Percentiles rank a stretch among this genome's conserved stretches.
Conservation (phyloP, 2,329 filamentous ascomycete genomes). For the Colletotrichum paranaense region DNA sequence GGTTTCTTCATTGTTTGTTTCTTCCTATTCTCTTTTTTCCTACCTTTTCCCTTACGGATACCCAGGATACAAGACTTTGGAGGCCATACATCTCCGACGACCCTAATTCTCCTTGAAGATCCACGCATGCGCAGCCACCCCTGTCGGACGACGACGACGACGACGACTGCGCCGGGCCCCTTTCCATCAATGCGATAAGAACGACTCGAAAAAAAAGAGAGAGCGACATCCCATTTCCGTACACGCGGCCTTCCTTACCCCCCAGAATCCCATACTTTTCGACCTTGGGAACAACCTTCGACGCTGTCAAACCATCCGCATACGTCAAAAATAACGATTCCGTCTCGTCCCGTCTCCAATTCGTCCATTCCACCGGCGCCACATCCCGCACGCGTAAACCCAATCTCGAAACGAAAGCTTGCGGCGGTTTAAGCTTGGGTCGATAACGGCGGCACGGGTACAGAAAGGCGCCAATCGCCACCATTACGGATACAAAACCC, state of each 20-base stretch:
- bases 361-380: background rate
- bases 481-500: background rate
- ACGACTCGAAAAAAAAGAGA: background rate
- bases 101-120: background rate
- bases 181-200: background rate
- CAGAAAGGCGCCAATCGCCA: background rate
- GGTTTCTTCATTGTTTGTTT: background rate
- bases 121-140: background rate
- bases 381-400: background rate
- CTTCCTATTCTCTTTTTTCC: background rate
- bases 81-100: background rate
- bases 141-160: background rate
- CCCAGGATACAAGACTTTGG: background rate
- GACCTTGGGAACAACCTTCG: background rate
- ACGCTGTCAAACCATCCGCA: background rate
- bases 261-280: background rate
- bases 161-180: background rate
- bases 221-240: background rate
- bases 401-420: conserved; percentile 3
- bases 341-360: background rate
- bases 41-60: background rate
- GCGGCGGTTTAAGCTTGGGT: background rate
- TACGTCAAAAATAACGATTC: background rate
- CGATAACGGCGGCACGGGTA: background rate
- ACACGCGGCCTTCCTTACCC: background rate